Conservation (phyloP, 176 grass and related monocot species). For the Bolboschoenus planiculmis region DNA sequence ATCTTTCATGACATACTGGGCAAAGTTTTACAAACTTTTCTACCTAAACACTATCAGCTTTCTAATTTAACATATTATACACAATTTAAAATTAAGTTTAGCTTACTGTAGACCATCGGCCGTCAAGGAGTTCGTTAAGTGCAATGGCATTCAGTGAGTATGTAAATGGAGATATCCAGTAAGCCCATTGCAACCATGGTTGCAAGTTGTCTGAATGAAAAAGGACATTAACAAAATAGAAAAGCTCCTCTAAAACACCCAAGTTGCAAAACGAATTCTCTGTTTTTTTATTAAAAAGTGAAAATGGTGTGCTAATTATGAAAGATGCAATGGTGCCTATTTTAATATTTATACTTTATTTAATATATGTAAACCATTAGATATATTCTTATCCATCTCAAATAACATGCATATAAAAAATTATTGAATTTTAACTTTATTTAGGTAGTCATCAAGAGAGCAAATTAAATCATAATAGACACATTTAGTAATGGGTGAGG, state of each 20-base stretch:
- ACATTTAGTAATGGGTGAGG: too few species aligned
- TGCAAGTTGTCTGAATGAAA: slow-evolving; percentile 24
- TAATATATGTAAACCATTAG: too few species aligned
- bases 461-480: too few species aligned
- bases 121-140: slow-evolving; percentile 52
- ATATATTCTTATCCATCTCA: too few species aligned
- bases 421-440: too few species aligned
- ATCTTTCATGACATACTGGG: neutral
- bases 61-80: neutral
- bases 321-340: too few species aligned
- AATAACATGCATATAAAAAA: too few species aligned
- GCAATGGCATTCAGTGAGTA: slow-evolving; percentile 45
- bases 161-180: slow-evolving; percentile 42
- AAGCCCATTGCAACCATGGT: slow-evolving; percentile 40
- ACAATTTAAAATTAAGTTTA: neutral
- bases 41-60: neutral
- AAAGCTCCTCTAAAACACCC: neutral
- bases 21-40: neutral
- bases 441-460: too few species aligned
- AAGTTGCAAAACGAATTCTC: neutral
- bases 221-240: neutral
- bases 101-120: slow-evolving; percentile 82
- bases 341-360: too few species aligned
- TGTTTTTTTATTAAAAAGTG: neutral
- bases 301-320: neutral